Percentiles rank a stretch among this genome's conserved stretches.
These are phyloP conservation scores for Crithidia sp. DNA, from an alignment of 208 protist species.

Conservation along the genomic window DNA sequence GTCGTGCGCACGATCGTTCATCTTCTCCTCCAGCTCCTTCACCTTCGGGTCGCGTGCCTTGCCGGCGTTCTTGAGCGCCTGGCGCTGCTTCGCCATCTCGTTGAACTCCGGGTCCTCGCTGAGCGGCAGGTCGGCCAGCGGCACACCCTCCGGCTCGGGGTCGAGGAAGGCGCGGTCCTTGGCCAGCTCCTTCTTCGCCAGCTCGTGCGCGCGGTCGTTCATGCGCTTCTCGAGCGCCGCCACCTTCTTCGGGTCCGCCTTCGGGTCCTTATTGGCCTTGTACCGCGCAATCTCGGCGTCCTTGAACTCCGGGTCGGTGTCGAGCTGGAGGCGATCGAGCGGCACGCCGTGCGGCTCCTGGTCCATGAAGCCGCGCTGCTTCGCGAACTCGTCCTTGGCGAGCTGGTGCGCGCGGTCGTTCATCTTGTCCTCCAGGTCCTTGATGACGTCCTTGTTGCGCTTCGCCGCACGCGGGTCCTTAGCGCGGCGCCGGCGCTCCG, in stretches of 20 bases:
- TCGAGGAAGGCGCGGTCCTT: slow-evolving; percentile 75
- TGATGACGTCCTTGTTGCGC: slow-evolving; percentile 73
- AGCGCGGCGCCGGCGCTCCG: slow-evolving; percentile 54
- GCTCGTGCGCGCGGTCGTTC: slow-evolving; percentile 61
- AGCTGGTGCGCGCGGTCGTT: slow-evolving; percentile 69
- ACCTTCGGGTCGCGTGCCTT: slow-evolving; percentile 44
- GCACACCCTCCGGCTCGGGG: slow-evolving; percentile 84
- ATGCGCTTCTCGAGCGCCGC: slow-evolving; percentile 58
- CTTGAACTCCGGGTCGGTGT: slow-evolving; percentile 80
- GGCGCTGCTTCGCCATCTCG: slow-evolving; percentile 70
- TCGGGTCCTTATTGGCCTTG: slow-evolving; percentile 57
- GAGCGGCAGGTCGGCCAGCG: slow-evolving; percentile 65
- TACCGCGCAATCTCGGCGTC: slow-evolving; percentile 74
- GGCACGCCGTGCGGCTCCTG: slow-evolving; percentile 73
- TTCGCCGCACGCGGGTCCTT: slow-evolving; percentile 67
- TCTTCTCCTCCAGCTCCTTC: slow-evolving; percentile 68
- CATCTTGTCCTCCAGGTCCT: slow-evolving; percentile 72
- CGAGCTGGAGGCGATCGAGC: slow-evolving; percentile 69
- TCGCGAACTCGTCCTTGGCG: slow-evolving; percentile 67
- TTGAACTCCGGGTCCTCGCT: slow-evolving; percentile 66
- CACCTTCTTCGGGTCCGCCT: slow-evolving; percentile 39
- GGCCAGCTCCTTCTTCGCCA: slow-evolving; percentile 57
- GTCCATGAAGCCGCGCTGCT: slow-evolving; percentile 75
- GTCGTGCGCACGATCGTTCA: slow-evolving; percentile 78
- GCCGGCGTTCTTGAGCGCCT: slow-evolving; percentile 60